Percentiles rank a stretch among this genome's conserved stretches.
These are phyloP conservation scores for Cercospora zeae-maydis DNA, from an alignment of 2,329 filamentous ascomycete species.

Conservation along the genomic window DNA sequence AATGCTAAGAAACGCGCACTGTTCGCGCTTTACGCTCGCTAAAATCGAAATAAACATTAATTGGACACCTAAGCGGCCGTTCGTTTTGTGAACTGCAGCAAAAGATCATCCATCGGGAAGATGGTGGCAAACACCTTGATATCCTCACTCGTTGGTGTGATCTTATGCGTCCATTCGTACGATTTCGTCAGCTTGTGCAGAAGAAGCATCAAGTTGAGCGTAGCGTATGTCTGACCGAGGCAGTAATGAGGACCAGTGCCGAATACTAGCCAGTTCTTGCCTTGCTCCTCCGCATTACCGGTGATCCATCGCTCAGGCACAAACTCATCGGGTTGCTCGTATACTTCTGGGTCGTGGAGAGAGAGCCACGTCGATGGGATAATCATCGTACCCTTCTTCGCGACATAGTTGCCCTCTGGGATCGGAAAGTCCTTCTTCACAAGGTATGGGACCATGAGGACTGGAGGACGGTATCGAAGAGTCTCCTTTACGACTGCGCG, in stretches of 20 bases:
- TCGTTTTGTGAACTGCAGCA: slow-evolving; percentile 23
- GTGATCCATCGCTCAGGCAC: slow-evolving; percentile 85
- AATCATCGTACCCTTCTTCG: slow-evolving; percentile 92
- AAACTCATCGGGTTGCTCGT: slow-evolving; percentile 82
- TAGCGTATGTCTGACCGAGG: slow-evolving; percentile 86
- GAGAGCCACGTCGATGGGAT: slow-evolving; percentile 88
- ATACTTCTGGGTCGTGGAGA: slow-evolving; percentile 88
- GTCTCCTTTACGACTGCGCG: slow-evolving; percentile 88
- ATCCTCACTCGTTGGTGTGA: slow-evolving; percentile 80
- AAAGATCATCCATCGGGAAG: slow-evolving; percentile 70
- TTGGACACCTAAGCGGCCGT: background rate
- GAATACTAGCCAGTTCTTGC: slow-evolving; percentile 97
- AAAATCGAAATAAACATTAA: background rate
- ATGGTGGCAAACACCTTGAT: slow-evolving; percentile 99
- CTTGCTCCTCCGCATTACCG: slow-evolving; percentile 82
- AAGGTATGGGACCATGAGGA: slow-evolving; percentile 94
- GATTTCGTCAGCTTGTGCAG: slow-evolving; percentile 34
- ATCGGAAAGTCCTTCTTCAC: slow-evolving; percentile 95
- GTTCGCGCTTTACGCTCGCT: slow-evolving; percentile 10
- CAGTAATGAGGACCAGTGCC: slow-evolving; percentile 96
- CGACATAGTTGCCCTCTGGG: slow-evolving; percentile 73
- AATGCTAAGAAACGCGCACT: slow-evolving; percentile 6
- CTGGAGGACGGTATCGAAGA: slow-evolving; percentile 88
- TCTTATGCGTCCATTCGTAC: slow-evolving; percentile 78
- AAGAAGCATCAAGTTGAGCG: slow-evolving; percentile 75